phyloP scores from a whole-genome alignment of 139 green algal species.

The Trebouxia sp. region DNA sequence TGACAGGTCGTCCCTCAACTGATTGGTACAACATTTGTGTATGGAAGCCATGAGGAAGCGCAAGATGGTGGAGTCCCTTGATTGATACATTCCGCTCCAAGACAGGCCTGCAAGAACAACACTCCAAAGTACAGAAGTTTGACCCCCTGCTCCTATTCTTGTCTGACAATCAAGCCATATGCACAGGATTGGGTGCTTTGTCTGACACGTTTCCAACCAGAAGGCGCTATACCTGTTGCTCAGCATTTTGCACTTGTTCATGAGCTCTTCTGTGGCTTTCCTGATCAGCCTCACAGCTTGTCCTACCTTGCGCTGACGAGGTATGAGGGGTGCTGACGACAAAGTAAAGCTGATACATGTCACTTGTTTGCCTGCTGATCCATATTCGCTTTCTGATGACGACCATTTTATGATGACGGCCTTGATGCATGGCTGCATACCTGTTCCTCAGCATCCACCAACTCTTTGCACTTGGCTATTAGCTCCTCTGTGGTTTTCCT shows the following conservation, averaged over 20 bases:
- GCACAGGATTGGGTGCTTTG: neutral
- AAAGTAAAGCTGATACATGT: conserved; percentile 82
- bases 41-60: no score
- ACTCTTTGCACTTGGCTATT: conserved; percentile 85
- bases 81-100: no score
- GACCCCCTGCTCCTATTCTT: neutral
- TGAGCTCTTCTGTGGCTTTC: conserved; percentile 85
- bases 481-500: conserved; percentile 86
- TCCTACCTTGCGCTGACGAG: conserved; percentile 70
- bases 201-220: no score
- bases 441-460: conserved; percentile 93
- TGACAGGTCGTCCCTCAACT: no score
- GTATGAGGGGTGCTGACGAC: conserved; percentile 60
- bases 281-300: conserved; percentile 92
- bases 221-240: conserved; percentile 61
- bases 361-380: no score
- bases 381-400: no score
- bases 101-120: neutral
- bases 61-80: no score
- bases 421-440: conserved; percentile 16
- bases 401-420: no score
- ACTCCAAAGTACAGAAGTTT: no score
- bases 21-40: no score
- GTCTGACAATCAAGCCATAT: neutral
- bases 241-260: conserved; percentile 87